Base-by-base conservation (phyloP, 108 stramenopile species). In the Nitzschia putrida region DNA sequence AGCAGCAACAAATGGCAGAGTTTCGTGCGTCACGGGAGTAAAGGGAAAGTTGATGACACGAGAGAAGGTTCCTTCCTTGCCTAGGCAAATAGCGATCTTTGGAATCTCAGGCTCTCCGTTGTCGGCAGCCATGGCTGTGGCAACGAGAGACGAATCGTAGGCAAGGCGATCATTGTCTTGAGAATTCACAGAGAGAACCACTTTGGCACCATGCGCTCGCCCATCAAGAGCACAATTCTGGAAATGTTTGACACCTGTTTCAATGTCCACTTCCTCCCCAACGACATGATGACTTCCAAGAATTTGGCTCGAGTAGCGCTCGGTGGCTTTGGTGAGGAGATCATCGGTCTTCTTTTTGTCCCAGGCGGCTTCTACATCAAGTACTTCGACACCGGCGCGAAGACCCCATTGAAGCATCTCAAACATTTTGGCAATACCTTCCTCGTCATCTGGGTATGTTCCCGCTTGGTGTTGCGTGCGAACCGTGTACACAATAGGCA, bases 341-440 rank as follows among this genome's bases (percentile, higher is more conserved):
- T 63, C 74, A 58, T 81, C 80, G 38, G 86, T 90, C 37, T 82
- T 71, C 7, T 63, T 22, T 53, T 74, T 64, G 59, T 92, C 93
- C 93, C 95, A 96, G 38, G 89, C 87, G 56, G 93, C 89, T 73
- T 99, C 98, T 18, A 99, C 92, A 78, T 99, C 98, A 67, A 99
- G 66, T 16, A 95, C 92, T 70, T 98, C 98, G 18, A 91, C 92
- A 16, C 96, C 98, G 39, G 82, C 92, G 16, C 97, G 88, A 64
- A 97, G 68, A 12, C 98, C 95, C 73, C 90, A 84, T 20, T 82
- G 72, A 39, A 96, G 71, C 40, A 95, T 59, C 9, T 84, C 69
- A 75, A 90, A 89, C 93, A 97, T 95, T 69, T 85, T 68, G 23
- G 79, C 24, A 56, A 96, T 89, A 12, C 86, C 88, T 2, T 61